Percentiles rank a stretch among this genome's conserved stretches.
Conservation (phyloP, 2,329 filamentous ascomycete genomes). For the Phyllosticta paracitricarpa region DNA sequence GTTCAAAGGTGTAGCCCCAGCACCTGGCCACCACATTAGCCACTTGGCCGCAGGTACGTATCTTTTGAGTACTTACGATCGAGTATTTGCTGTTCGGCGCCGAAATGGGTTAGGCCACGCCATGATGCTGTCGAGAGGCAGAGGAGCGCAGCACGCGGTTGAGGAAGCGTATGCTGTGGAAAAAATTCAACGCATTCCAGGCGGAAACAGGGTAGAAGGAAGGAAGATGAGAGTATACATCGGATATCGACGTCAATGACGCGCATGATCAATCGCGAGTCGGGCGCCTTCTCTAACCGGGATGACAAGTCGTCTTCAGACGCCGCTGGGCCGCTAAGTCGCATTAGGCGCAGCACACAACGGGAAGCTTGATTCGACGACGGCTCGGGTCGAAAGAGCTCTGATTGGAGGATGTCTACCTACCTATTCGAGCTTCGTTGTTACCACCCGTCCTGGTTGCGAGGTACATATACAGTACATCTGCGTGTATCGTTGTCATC, state of each 20-base stretch:
- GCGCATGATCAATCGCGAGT: not conserved
- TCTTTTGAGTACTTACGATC: slow-evolving; percentile 22
- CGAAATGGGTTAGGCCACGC: slow-evolving; percentile 35
- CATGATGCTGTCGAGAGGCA: slow-evolving; percentile 23
- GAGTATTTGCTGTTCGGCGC: slow-evolving; percentile 33
- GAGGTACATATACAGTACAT: too few relatives aligned
- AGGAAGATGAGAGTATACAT: not conserved
- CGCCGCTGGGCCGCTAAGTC: not conserved
- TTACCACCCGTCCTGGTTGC: too few relatives aligned
- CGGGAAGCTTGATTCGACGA: not conserved
- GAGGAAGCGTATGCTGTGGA: not conserved
- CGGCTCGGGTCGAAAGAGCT: not conserved
- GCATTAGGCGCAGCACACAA: not conserved
- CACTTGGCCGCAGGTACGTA: not conserved
- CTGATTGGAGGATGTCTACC: too few relatives aligned
- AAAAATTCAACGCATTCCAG: not conserved
- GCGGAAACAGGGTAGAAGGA: not conserved
- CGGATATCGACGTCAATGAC: not conserved
- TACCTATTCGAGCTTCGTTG: too few relatives aligned
- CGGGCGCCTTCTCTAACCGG: not conserved
- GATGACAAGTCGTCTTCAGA: not conserved
- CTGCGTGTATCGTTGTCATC: too few relatives aligned
- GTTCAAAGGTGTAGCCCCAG: slow-evolving; percentile 62
- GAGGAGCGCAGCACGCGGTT: not conserved
- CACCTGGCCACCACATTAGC: slow-evolving; percentile 21